Percentiles rank a stretch among this genome's conserved stretches.
phyloP scores from a whole-genome alignment of 192 early-diverging fungal genomes.

The Rhizophlyctis rosea region DNA sequence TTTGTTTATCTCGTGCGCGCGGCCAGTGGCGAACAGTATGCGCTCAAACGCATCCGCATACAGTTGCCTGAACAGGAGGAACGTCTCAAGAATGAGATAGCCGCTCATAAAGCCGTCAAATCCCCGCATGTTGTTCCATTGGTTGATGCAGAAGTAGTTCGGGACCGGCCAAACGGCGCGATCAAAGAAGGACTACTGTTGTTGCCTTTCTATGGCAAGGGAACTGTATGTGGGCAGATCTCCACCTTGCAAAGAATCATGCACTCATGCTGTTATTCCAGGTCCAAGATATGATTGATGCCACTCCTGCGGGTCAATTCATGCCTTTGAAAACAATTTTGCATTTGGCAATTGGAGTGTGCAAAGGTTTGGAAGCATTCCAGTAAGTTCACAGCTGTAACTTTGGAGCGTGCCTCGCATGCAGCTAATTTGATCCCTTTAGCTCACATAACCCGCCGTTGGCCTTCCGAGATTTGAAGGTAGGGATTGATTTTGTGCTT shows the following conservation, averaged over 20 bases:
- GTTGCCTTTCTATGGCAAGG: slow-evolving; percentile 39
- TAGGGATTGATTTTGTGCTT: neutral
- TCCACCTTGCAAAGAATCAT: too few relatives aligned
- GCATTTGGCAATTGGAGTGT: slow-evolving; percentile 38
- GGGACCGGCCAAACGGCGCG: neutral
- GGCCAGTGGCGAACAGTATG: slow-evolving; percentile 23
- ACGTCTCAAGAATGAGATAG: slow-evolving; percentile 39
- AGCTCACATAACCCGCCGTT: slow-evolving; percentile 42
- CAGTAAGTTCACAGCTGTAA: slow-evolving; percentile 33
- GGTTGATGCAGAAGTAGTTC: slow-evolving; percentile 34
- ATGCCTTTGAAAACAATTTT: slow-evolving; percentile 33
- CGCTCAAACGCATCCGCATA: slow-evolving; percentile 43
- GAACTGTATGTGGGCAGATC: slow-evolving; percentile 36
- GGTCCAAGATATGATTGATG: slow-evolving; percentile 50
- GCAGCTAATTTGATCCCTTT: neutral
- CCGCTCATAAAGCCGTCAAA: slow-evolving; percentile 33
- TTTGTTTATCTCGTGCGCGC: slow-evolving; percentile 50
- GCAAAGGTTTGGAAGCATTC: slow-evolving; percentile 43
- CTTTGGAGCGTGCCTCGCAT: neutral
- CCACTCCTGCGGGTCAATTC: slow-evolving; percentile 22
- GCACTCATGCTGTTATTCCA: neutral
- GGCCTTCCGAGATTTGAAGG: slow-evolving; percentile 52
- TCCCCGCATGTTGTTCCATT: slow-evolving; percentile 36
- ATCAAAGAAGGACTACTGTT: slow-evolving; percentile 41
- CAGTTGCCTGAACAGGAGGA: slow-evolving; percentile 50